These are phyloP conservation scores for Lentinula aciculospora DNA, from an alignment of 768 basidiomycete species.

Conservation along the genomic window DNA sequence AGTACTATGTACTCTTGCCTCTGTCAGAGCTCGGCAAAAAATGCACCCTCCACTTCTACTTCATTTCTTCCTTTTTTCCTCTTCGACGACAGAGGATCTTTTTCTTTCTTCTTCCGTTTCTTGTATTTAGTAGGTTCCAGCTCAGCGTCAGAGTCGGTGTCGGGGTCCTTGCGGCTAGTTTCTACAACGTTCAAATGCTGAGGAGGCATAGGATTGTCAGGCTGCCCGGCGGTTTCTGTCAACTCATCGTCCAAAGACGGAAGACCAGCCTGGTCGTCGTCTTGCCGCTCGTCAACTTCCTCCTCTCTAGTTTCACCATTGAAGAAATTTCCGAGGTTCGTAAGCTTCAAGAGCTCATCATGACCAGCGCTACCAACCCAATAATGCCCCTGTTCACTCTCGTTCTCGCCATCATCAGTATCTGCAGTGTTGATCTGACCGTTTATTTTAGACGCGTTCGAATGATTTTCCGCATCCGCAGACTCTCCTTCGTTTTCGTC, in stretches of 20 bases:
- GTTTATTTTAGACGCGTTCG: background rate
- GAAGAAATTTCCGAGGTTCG: conserved; percentile 77
- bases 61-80: conserved; percentile 59
- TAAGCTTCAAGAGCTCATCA: conserved; percentile 80
- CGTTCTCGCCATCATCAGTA: conserved; percentile 9
- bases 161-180: conserved; percentile 7
- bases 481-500: conserved; percentile 14
- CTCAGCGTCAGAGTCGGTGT: conserved; percentile 16
- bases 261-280: conserved; percentile 20
- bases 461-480: conserved; percentile 11
- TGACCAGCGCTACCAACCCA: conserved; percentile 95
- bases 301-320: conserved; percentile 22
- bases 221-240: conserved; percentile 16
- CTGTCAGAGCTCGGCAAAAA: conserved; percentile 65
- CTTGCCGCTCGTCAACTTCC: conserved; percentile 31
- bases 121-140: conserved; percentile 27
- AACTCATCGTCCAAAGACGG: conserved; percentile 19
- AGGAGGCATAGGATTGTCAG: background rate
- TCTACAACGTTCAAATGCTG: too few species aligned
- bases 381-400: conserved; percentile 31
- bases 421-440: conserved; percentile 1
- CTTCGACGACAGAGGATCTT: conserved; percentile 40
- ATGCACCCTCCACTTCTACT: conserved; percentile 51
- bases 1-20: too few species aligned
- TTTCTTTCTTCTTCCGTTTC: conserved; percentile 56